Evolutionary conservation across 108 stramenopile species (phyloP).

Genomic region (Pseudonitzschia delicatissima): DNA sequence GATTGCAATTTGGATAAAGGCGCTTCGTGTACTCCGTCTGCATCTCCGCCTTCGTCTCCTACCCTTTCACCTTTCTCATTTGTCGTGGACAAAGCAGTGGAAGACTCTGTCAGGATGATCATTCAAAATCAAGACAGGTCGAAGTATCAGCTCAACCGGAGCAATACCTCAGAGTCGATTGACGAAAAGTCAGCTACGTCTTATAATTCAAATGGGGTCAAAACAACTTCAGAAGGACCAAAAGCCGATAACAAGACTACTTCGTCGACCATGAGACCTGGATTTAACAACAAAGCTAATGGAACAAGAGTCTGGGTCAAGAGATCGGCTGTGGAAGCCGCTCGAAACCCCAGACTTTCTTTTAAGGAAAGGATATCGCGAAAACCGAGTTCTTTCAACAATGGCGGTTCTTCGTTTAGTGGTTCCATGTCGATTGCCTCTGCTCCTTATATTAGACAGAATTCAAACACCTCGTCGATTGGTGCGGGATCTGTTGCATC

Average conservation of each 20-base stretch:
- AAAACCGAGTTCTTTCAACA: slow-evolving; percentile 19
- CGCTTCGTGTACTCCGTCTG: slow-evolving; percentile 1
- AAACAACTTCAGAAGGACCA: neutral
- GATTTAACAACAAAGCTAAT: neutral
- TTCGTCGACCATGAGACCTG: neutral
- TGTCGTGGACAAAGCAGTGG: neutral
- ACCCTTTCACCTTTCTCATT: too few relatives aligned
- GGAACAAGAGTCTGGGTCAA: slow-evolving; percentile 45
- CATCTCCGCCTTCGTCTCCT: slow-evolving; percentile 11
- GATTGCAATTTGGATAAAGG: neutral
- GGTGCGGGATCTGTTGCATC: slow-evolving; percentile 24
- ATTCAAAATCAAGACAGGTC: slow-evolving; percentile 9
- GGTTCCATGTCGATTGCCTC: slow-evolving; percentile 4
- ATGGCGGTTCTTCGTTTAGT: neutral
- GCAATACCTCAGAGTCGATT: neutral
- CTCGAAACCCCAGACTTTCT: slow-evolving; percentile 29
- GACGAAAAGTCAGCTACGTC: slow-evolving; percentile 4
- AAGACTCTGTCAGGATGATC: neutral
- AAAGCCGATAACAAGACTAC: neutral
- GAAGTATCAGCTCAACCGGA: too few relatives aligned
- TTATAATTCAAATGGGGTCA: slow-evolving; percentile 4
- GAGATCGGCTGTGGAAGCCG: slow-evolving; percentile 29
- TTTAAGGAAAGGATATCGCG: slow-evolving; percentile 33
- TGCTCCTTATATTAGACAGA: neutral
- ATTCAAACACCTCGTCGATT: neutral